Conservation (phyloP, 352 stramenopile genomes). For the Phytophthora colocasiae region DNA sequence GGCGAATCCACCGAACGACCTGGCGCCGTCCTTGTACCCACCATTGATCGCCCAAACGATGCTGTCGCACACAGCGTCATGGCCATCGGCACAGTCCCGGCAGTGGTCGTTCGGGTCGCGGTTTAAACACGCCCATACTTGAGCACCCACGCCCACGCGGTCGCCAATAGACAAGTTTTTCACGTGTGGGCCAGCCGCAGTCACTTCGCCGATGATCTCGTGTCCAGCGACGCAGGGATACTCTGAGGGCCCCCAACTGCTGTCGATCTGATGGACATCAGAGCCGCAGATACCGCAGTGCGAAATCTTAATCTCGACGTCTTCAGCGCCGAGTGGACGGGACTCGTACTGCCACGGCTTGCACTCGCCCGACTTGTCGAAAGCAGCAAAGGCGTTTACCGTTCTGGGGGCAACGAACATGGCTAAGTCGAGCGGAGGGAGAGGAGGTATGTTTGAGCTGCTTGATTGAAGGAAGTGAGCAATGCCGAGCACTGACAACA, state of each 20-base stretch:
- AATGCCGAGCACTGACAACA: conserved; percentile 2
- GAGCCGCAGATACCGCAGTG: conserved; percentile 29
- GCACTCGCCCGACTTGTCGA: conserved; percentile 30
- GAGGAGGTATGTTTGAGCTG: not conserved
- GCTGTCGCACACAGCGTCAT: conserved; percentile 69
- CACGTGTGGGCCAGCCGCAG: conserved; percentile 43
- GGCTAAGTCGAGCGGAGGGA: conserved; percentile 20
- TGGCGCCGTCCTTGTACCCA: conserved; percentile 26
- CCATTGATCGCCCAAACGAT: conserved; percentile 50
- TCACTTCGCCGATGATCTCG: conserved; percentile 37
- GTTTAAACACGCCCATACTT: conserved; percentile 55
- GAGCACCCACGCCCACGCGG: conserved; percentile 39
- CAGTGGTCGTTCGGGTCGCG: conserved; percentile 62
- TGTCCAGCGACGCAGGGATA: conserved; percentile 57
- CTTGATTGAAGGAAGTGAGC: conserved; percentile 23
- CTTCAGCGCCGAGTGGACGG: conserved; percentile 34
- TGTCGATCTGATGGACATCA: conserved; percentile 54
- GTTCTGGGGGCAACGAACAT: conserved; percentile 30
- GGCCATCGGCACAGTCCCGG: conserved; percentile 55
- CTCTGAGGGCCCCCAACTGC: conserved; percentile 35
- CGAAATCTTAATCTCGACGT: conserved; percentile 28
- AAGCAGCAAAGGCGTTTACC: conserved; percentile 47
- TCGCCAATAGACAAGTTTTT: conserved; percentile 72
- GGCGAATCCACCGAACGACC: conserved; percentile 25
- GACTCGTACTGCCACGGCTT: conserved; percentile 43